Percentiles rank a stretch among this genome's conserved stretches.
These are phyloP conservation scores for Microcyclospora pomicola DNA, from an alignment of 2,329 filamentous ascomycete species.

Conservation along the genomic window DNA sequence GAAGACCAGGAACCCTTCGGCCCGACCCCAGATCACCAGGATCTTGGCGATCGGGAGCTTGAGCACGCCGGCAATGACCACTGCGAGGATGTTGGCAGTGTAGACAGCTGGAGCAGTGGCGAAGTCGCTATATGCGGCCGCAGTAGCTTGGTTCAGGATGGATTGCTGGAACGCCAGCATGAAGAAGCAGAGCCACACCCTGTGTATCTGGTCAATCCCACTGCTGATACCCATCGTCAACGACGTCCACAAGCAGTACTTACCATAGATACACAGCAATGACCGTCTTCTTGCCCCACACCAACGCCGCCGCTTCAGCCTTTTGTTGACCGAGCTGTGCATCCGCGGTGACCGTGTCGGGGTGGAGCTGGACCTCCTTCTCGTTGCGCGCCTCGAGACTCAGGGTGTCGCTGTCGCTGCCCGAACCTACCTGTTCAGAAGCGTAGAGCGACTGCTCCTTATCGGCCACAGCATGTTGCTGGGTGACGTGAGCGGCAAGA, in stretches of 20 bases:
- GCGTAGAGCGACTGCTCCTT: too few relatives aligned
- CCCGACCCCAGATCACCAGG: conserved; percentile 53
- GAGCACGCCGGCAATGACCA: conserved; percentile 1
- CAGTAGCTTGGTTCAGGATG: conserved; percentile 24
- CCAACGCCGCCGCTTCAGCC: conserved; percentile 27
- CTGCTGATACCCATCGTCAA: not conserved
- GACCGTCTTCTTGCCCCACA: conserved; percentile 27
- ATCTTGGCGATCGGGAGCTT: conserved; percentile 49
- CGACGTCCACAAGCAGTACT: conserved; percentile 4
- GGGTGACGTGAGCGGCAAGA: too few relatives aligned
- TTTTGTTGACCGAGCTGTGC: conserved; percentile 27
- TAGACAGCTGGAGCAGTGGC: conserved; percentile 23
- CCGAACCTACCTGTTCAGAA: not conserved
- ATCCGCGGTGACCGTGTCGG: conserved; percentile 8
- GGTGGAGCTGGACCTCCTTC: conserved; percentile 17
- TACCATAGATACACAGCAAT: conserved; percentile 27
- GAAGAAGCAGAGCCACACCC: conserved; percentile 36
- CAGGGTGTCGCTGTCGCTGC: conserved; percentile 9
- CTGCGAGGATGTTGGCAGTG: conserved; percentile 24
- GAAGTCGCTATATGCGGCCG: conserved; percentile 28
- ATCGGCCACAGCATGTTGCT: too few relatives aligned
- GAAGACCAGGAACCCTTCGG: conserved; percentile 47
- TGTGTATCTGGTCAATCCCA: conserved; percentile 9
- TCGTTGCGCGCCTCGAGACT: conserved; percentile 21
- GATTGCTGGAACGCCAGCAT: conserved; percentile 35